Conservation (phyloP, 495 filamentous ascomycete genomes). For the Pseudotulostoma volvatum region DNA sequence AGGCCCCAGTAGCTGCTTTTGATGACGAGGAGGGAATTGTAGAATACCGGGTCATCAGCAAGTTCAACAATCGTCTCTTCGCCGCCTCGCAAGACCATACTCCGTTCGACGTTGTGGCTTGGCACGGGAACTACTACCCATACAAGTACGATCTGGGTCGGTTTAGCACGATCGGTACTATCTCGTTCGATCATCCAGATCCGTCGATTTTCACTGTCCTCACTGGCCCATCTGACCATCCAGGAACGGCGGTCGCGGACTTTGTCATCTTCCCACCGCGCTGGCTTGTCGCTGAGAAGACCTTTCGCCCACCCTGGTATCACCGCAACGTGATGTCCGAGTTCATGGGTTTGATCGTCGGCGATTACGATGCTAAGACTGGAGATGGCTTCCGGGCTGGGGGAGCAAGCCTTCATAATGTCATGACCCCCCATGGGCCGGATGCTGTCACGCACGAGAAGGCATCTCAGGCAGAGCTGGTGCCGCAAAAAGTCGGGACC, state of each 20-base stretch:
- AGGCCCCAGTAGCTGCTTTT: slow-evolving; percentile 64
- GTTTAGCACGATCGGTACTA: slow-evolving; percentile 49
- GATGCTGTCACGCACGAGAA: slow-evolving; percentile 41
- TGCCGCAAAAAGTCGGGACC: slow-evolving; percentile 43
- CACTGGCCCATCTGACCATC: slow-evolving; percentile 39
- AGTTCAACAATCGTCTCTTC: slow-evolving; percentile 70
- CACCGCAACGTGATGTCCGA: slow-evolving; percentile 55
- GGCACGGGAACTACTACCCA: slow-evolving; percentile 58
- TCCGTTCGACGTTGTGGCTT: slow-evolving; percentile 72
- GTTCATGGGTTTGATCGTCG: slow-evolving; percentile 38
- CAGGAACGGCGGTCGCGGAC: slow-evolving; percentile 48
- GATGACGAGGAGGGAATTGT: slow-evolving; percentile 34
- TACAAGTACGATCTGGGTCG: slow-evolving; percentile 61
- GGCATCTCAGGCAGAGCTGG: slow-evolving; percentile 39
- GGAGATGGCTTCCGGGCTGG: slow-evolving; percentile 49
- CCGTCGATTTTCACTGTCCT: slow-evolving; percentile 58
- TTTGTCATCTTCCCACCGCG: slow-evolving; percentile 59
- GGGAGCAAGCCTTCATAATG: slow-evolving; percentile 45
- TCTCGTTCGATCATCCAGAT: slow-evolving; percentile 53
- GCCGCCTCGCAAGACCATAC: slow-evolving; percentile 53
- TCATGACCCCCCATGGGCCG: slow-evolving; percentile 48
- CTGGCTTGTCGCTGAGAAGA: slow-evolving; percentile 52
- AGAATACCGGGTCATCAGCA: slow-evolving; percentile 48
- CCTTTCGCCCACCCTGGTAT: slow-evolving; percentile 58
- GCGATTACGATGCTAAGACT: slow-evolving; percentile 51